Base-by-base conservation (phyloP, 2,329 filamentous ascomycete genomes). In the Fusarium sublunatum region DNA sequence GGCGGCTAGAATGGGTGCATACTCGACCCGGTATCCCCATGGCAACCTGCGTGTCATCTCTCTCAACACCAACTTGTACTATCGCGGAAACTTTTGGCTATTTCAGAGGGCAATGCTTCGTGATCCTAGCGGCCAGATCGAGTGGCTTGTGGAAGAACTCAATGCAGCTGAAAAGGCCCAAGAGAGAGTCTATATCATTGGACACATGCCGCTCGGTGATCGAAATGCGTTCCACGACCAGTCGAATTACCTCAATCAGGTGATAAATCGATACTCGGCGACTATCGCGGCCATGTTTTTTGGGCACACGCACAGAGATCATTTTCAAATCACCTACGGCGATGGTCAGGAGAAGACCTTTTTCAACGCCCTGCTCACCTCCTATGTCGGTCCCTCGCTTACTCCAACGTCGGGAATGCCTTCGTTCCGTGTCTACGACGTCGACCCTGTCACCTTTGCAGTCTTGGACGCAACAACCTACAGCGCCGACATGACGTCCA, bases 31-130 rank as follows among this genome's bases (percentile, higher is more conserved):
- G 44, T 76, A 81, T 41, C 75, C 79, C 6, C 67, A 72, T 26
- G 78, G 76, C 15, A 83, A 84, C 58, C 74, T 88, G 25, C 79
- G 83, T 24, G 74, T 88, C 65, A 86, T 88, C 67, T 86, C 84
- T 5, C 75, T 87, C 65, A 87, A 85, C 75, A 86, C 83, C 15
- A 85, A 87, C 70, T 72, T 86, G 58, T 86, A 83, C 73, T 87
- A 88, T 71, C 79, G 78, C n/a, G 74, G 80, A 58, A 87, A 88
- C 75, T 85, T 83, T 69, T 83, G 81, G 74, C 70, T 84, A 32
- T 87, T 85, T 65, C 76, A 81, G 59, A 76, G 81, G 41, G 75
- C 78, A 1, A 81, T 84, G 75, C 73, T 81, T 41, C 72, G 71
- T 11, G 84, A 87, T 65, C 84, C 84, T 3, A 79, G 79, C 67